Conservation (phyloP, 805 yeast genomes). For the Pichia gijzeniarum region DNA sequence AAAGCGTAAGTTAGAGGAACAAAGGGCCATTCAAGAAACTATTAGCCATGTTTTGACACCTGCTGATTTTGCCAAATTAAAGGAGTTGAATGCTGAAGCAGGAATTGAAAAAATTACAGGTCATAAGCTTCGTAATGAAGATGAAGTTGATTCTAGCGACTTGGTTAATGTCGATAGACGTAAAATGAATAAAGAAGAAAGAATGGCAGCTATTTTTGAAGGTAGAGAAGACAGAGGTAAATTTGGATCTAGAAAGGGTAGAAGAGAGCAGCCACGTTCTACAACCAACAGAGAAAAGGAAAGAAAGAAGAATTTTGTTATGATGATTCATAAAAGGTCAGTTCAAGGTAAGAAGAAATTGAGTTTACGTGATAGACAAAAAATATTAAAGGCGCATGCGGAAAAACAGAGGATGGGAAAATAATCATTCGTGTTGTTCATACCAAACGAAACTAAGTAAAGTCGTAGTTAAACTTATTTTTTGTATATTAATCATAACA, state of each 20-base stretch:
- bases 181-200: slow-evolving; percentile 86
- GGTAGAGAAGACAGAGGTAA: slow-evolving; percentile 92
- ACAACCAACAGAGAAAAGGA: slow-evolving; percentile 96
- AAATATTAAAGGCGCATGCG: slow-evolving; percentile 77
- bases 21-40: slow-evolving; percentile 53
- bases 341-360: slow-evolving; percentile 91
- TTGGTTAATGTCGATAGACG: slow-evolving; percentile 74
- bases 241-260: slow-evolving; percentile 84
- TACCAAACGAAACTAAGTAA: too few relatives aligned
- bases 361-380: slow-evolving; percentile 88
- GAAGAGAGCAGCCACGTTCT: slow-evolving; percentile 68
- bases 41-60: slow-evolving; percentile 68
- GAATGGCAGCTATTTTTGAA: slow-evolving; percentile 78
- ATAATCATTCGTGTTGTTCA: neutral
- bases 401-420: slow-evolving; percentile 72
- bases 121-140: slow-evolving; percentile 56
- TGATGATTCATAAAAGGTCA: slow-evolving; percentile 94
- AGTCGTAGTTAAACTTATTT: too few relatives aligned
- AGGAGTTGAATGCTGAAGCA: slow-evolving; percentile 78
- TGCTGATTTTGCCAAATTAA: slow-evolving; percentile 94
- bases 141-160: slow-evolving; percentile 70
- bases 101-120: slow-evolving; percentile 81
- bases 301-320: slow-evolving; percentile 96
- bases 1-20: slow-evolving; percentile 29
- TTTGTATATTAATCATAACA: too few relatives aligned